Conservation (phyloP, 495 filamentous ascomycete genomes). For the Letharia columbiana region DNA sequence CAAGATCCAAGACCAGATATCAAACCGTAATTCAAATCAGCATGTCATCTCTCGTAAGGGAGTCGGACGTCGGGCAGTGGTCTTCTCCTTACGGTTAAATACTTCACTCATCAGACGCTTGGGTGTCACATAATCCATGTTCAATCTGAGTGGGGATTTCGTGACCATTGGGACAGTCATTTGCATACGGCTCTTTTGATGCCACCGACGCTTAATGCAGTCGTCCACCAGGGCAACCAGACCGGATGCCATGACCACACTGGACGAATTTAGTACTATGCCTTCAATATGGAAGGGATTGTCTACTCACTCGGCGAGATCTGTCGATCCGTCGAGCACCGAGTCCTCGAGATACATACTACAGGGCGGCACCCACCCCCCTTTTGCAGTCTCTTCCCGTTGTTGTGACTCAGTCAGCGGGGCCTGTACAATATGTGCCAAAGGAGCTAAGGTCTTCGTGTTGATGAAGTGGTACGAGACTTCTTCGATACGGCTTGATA, state of each 20-base stretch:
- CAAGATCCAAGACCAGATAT: constrained; percentile 7
- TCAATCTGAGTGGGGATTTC: constrained; percentile 50
- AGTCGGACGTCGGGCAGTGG: constrained; percentile 18
- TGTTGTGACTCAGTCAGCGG: constrained; percentile 60
- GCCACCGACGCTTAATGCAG: constrained; percentile 74
- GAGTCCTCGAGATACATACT: constrained; percentile 77
- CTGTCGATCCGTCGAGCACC: constrained; percentile 57
- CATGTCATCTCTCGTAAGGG: constrained; percentile 12
- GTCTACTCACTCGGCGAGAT: constrained; percentile 83
- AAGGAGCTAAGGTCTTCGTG: constrained; percentile 48
- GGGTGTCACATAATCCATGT: constrained; percentile 60
- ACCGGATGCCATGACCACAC: constrained; percentile 83
- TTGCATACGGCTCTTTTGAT: constrained; percentile 52
- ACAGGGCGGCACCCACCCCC: constrained; percentile 87
- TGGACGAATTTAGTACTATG: constrained; percentile 35
- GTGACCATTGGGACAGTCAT: constrained; percentile 47
- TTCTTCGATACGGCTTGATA: constrained; percentile 49
- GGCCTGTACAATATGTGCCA: constrained; percentile 84
- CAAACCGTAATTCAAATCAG: neutral
- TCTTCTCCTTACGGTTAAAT: constrained; percentile 51
- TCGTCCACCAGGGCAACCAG: constrained; percentile 88
- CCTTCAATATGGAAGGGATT: neutral
- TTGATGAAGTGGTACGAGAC: constrained; percentile 73
- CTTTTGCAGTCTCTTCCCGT: constrained; percentile 64
- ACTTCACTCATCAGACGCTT: constrained; percentile 71